A percentile compares a stretch with the other conserved stretches of the same genome.
These are phyloP conservation scores for Euphorbia corollata DNA, from an alignment of 441 rosid genomes.

Conservation along the genomic window DNA sequence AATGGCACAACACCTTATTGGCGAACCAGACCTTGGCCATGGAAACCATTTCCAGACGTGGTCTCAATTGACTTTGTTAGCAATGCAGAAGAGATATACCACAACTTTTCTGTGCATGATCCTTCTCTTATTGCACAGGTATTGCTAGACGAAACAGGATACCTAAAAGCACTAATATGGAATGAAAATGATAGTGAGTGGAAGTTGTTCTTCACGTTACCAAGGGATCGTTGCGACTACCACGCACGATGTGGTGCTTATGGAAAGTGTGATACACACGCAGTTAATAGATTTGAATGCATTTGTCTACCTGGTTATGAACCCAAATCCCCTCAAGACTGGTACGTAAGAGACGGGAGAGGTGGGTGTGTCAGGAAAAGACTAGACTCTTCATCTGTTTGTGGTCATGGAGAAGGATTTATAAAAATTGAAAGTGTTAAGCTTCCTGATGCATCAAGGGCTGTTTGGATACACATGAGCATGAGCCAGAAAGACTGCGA, in stretches of 20 bases:
- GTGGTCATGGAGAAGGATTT: conserved; percentile 24
- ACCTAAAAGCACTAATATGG: conserved; percentile 14
- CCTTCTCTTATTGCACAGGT: conserved; percentile 13
- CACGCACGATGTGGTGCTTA: conserved; percentile 32
- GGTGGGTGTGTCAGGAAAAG: conserved; percentile 27
- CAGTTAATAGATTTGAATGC: conserved; percentile 14
- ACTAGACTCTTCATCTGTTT: conserved; percentile 1
- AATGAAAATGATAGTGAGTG: conserved; percentile 11
- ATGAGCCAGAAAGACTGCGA: conserved; percentile 14
- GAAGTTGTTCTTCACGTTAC: conserved; percentile 7
- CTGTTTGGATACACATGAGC: conserved; percentile 11
- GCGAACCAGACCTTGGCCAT: conserved; percentile 20
- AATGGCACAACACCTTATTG: conserved; percentile 12
- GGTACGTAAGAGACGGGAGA: conserved; percentile 15
- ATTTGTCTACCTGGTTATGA: conserved; percentile 29
- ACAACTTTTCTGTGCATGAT: neutral
- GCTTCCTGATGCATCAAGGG: conserved; percentile 24
- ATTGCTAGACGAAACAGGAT: conserved; percentile 13
- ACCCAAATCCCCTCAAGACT: conserved; percentile 4
- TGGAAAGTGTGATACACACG: conserved; percentile 12
- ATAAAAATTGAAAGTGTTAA: conserved; percentile 16
- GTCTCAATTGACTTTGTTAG: conserved; percentile 7
- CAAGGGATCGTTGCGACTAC: conserved; percentile 23
- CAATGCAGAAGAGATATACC: conserved; percentile 19
- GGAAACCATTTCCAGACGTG: neutral